These are phyloP conservation scores for Cladosporium velox DNA, from an alignment of 2,329 filamentous ascomycete genomes.

Conservation along the genomic window DNA sequence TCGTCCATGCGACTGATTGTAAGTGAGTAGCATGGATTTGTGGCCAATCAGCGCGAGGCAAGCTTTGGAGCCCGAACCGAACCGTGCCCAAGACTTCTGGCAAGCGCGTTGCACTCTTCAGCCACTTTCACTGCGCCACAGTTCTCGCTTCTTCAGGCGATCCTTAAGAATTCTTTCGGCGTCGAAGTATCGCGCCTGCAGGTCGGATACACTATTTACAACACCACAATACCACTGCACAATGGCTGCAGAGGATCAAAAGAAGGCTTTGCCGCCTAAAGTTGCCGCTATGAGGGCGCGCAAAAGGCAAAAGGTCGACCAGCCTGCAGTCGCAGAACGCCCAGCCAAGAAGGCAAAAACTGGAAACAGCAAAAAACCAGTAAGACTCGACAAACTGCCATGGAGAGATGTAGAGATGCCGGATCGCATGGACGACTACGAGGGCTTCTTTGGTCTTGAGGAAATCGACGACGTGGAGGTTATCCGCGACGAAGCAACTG, in stretches of 20 bases:
- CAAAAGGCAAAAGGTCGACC: conserved; percentile 47
- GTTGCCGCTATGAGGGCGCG: conserved; percentile 43
- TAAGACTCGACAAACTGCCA: conserved; percentile 55
- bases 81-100: background rate
- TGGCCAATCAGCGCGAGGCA: conserved; percentile 6
- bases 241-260: conserved; percentile 33
- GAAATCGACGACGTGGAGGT: conserved; percentile 90
- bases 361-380: conserved; percentile 31
- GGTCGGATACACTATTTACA: background rate
- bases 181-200: background rate
- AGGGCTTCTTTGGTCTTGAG: conserved; percentile 89
- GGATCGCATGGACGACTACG: conserved; percentile 81
- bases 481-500: conserved; percentile 59
- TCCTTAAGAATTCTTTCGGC: conserved; percentile 12
- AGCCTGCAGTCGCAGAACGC: conserved; percentile 18
- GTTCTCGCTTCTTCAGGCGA: background rate
- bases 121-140: conserved; percentile 13
- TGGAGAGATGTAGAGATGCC: conserved; percentile 69
- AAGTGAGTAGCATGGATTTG: conserved; percentile 10
- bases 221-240: background rate
- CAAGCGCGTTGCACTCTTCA: background rate
- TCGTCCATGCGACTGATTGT: conserved; percentile 2
- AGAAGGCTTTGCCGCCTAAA: conserved; percentile 43
- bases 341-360: conserved; percentile 25
- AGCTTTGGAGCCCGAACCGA: background rate